These are phyloP conservation scores for Marvania coccoides DNA, from an alignment of 139 green algal species.

Conservation along the genomic window DNA sequence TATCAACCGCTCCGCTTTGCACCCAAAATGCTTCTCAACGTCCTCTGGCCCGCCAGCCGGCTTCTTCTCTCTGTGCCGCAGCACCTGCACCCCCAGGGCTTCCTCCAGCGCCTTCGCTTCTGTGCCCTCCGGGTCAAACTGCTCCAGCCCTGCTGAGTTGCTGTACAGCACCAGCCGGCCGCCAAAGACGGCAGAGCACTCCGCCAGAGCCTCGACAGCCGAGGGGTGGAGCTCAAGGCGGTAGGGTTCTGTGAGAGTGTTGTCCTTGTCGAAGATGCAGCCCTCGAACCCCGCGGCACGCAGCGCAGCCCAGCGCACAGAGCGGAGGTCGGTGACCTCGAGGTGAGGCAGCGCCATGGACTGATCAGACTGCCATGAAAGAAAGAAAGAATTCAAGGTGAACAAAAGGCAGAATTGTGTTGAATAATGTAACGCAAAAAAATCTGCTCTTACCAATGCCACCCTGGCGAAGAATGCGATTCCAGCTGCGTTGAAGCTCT, in stretches of 20 bases:
- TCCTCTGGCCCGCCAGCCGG: constrained; percentile 57
- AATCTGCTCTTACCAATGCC: constrained; percentile 33
- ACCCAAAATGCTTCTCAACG: constrained; percentile 65
- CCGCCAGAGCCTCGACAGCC: constrained; percentile 28
- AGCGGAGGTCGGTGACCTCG: constrained; percentile 48
- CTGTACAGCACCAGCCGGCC: constrained; percentile 68
- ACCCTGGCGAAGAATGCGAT: constrained; percentile 59
- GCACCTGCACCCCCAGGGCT: constrained; percentile 65
- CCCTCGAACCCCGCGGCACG: constrained; percentile 64
- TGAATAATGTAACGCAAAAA: background rate
- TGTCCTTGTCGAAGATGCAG: constrained; percentile 93
- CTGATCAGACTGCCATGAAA: constrained; percentile 24
- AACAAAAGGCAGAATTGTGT: too few species aligned
- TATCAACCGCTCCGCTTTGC: constrained; percentile 48
- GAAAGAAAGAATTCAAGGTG: background rate
- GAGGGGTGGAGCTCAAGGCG: constrained; percentile 30
- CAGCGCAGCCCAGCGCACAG: constrained; percentile 65
- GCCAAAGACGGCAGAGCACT: constrained; percentile 53
- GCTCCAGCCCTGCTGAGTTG: constrained; percentile 85
- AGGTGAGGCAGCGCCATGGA: constrained; percentile 65
- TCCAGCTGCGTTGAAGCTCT: constrained; percentile 71
- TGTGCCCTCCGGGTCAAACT: constrained; percentile 81
- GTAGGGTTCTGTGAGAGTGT: constrained; percentile 87
- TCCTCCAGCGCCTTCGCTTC: constrained; percentile 71
- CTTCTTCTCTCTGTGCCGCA: constrained; percentile 83